These are phyloP conservation scores for Pyrus communis DNA, from an alignment of 306 rosid genomes.

Conservation along the genomic window DNA sequence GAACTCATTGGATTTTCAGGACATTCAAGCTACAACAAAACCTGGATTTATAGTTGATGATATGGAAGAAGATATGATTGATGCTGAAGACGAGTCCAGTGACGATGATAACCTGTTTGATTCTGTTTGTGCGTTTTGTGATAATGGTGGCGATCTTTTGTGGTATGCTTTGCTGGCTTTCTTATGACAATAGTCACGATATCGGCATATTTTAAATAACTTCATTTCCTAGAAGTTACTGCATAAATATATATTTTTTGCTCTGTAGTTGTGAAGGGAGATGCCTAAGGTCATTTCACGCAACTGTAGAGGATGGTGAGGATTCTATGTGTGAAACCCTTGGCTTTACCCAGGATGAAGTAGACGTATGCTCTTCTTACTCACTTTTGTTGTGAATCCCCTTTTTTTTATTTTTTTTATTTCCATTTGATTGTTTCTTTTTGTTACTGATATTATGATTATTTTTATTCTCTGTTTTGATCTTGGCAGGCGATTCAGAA, in stretches of 20 bases:
- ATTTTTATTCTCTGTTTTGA: constrained; percentile 11
- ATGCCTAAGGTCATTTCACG: constrained; percentile 92
- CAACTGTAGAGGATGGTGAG: constrained; percentile 45
- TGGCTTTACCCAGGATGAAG: constrained; percentile 56
- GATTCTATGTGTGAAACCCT: constrained; percentile 66
- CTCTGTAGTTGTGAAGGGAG: constrained; percentile 80
- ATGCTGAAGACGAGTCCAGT: constrained; percentile 49
- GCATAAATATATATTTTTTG: neutral
- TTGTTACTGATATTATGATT: neutral
- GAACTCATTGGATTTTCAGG: constrained; percentile 39
- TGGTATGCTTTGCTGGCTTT: constrained; percentile 39
- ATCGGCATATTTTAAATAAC: neutral
- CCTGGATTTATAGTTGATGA: constrained; percentile 68
- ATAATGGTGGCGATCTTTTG: constrained; percentile 69
- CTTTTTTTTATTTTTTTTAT: neutral
- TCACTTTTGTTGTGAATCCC: constrained; percentile 4
- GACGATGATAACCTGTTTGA: constrained; percentile 63
- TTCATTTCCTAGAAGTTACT: neutral
- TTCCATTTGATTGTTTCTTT: constrained; percentile 5
- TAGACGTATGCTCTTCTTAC: constrained; percentile 51
- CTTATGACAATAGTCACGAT: neutral
- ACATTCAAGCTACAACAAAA: constrained; percentile 37
- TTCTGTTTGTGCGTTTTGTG: constrained; percentile 85
- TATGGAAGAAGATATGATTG: constrained; percentile 33
- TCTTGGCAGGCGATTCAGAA: constrained; percentile 58